phyloP scores from a whole-genome alignment of 1,284 basidiomycete species.

The Puccinia brachypodii region DNA sequence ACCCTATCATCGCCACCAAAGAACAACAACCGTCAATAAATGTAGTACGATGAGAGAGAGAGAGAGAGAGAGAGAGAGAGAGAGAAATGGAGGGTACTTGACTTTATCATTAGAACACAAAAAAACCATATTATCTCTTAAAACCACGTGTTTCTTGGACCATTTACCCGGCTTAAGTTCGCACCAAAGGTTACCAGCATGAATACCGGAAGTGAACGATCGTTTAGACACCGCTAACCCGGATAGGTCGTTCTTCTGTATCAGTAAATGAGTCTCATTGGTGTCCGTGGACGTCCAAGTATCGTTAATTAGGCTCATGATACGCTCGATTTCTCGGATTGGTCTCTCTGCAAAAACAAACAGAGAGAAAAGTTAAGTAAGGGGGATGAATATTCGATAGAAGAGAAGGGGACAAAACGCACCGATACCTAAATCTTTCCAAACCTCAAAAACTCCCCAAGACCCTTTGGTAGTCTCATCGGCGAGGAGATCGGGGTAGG shows the following conservation, averaged over 20 bases:
- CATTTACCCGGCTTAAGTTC: slow-evolving; percentile 45
- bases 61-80: no score
- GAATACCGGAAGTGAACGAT: slow-evolving; percentile 27
- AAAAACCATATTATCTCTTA: slow-evolving; percentile 36
- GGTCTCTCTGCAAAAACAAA: slow-evolving; percentile 26
- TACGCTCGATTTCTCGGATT: slow-evolving; percentile 33
- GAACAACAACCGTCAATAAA: neutral
- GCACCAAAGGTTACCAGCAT: slow-evolving; percentile 23
- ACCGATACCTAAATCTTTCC: slow-evolving; percentile 42
- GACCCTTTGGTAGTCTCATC: slow-evolving; percentile 14
- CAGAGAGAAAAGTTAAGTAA: neutral
- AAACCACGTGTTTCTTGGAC: slow-evolving; percentile 39
- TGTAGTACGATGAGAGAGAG: neutral
- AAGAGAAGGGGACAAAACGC: neutral
- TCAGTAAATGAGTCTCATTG: slow-evolving; percentile 32
- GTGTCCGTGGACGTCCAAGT: slow-evolving; percentile 41
- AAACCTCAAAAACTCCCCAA: slow-evolving; percentile 47
- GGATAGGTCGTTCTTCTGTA: slow-evolving; percentile 39
- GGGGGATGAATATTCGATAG: neutral
- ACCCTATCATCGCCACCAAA: no score
- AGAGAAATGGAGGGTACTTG: neutral
- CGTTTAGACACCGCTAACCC: slow-evolving; percentile 26
- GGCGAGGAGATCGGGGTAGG: neutral
- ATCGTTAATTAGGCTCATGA: slow-evolving; percentile 12
- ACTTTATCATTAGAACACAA: slow-evolving; percentile 45